A percentile compares a stretch with the other conserved stretches of the same genome.
Evolutionary conservation across 2,329 filamentous ascomycete genomes (phyloP).

Genomic region (Cytospora chrysosperma): DNA sequence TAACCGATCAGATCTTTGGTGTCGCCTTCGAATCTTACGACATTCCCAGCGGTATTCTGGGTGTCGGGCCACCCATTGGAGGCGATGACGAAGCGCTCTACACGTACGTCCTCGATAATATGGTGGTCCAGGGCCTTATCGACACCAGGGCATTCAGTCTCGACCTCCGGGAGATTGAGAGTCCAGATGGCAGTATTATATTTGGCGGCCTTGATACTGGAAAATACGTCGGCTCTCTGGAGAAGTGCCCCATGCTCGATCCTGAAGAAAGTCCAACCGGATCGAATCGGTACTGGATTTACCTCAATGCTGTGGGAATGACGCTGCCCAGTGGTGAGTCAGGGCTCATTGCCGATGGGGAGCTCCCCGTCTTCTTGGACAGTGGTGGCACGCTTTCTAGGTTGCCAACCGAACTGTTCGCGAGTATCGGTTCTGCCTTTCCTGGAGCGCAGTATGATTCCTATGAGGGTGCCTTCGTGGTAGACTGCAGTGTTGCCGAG

Average conservation of each 20-base stretch:
- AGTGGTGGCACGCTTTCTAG: conserved; percentile 51
- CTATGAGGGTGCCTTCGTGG: conserved; percentile 42
- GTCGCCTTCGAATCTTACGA: conserved; percentile 44
- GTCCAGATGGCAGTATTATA: conserved; percentile 47
- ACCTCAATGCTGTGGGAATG: conserved; percentile 30
- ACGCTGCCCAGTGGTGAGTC: conserved; percentile 27
- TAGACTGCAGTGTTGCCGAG: conserved; percentile 42
- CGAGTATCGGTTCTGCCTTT: conserved; percentile 44
- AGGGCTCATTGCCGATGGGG: conserved; percentile 26
- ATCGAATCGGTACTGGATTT: conserved; percentile 36
- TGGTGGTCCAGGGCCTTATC: conserved; percentile 47
- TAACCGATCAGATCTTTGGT: conserved; percentile 51
- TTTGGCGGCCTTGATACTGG: conserved; percentile 54
- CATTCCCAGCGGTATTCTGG: conserved; percentile 53
- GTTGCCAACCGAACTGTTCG: conserved; percentile 44
- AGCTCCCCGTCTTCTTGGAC: conserved; percentile 42
- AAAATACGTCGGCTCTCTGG: conserved; percentile 49
- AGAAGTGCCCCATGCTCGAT: conserved; percentile 43
- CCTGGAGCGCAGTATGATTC: conserved; percentile 39
- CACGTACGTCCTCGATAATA: conserved; percentile 51
- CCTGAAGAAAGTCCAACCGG: conserved; percentile 25
- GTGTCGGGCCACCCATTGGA: conserved; percentile 44
- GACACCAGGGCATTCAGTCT: conserved; percentile 51
- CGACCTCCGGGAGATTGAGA: conserved; percentile 46
- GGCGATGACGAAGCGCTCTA: conserved; percentile 38